phyloP scores from a whole-genome alignment of 176 grass and related monocot species.

The Musa troglodytarum region DNA sequence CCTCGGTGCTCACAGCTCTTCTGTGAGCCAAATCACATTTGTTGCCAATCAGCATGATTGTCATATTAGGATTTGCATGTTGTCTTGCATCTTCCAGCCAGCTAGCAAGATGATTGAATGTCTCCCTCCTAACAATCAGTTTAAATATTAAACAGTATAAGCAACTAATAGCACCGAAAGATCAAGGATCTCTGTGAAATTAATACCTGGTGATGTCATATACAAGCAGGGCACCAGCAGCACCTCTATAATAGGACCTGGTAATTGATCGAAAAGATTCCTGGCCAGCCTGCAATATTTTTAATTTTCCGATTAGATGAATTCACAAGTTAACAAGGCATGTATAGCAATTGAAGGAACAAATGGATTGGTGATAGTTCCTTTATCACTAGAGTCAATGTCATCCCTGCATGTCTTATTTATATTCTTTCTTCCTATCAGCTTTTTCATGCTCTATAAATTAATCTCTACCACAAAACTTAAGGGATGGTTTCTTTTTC shows the following conservation, averaged over 20 bases:
- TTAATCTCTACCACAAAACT: background rate
- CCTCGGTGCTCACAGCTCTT: slow-evolving; percentile 44
- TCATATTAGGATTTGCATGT: slow-evolving; percentile 48
- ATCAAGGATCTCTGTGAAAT: background rate
- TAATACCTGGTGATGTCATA: slow-evolving; percentile 62
- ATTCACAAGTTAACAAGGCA: background rate
- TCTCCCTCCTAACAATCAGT: slow-evolving; percentile 41
- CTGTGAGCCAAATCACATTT: slow-evolving; percentile 43
- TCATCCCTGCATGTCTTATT: no score
- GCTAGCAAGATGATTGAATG: slow-evolving; percentile 45
- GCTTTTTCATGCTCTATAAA: no score
- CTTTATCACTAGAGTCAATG: background rate
- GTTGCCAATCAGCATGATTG: slow-evolving; percentile 57
- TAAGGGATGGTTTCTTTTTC: no score
- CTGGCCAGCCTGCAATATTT: slow-evolving; percentile 39
- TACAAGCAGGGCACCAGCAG: slow-evolving; percentile 45
- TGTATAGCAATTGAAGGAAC: background rate
- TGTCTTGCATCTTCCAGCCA: slow-evolving; percentile 51
- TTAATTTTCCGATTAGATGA: background rate
- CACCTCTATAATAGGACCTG: slow-evolving; percentile 47
- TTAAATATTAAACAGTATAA: background rate
- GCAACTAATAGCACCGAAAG: background rate
- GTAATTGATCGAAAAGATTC: slow-evolving; percentile 56
- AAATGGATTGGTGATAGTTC: background rate
- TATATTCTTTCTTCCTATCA: no score